Evolutionary conservation across 1,284 basidiomycete species (phyloP).

Genomic region (Cryptococcus jaspeensis): DNA sequence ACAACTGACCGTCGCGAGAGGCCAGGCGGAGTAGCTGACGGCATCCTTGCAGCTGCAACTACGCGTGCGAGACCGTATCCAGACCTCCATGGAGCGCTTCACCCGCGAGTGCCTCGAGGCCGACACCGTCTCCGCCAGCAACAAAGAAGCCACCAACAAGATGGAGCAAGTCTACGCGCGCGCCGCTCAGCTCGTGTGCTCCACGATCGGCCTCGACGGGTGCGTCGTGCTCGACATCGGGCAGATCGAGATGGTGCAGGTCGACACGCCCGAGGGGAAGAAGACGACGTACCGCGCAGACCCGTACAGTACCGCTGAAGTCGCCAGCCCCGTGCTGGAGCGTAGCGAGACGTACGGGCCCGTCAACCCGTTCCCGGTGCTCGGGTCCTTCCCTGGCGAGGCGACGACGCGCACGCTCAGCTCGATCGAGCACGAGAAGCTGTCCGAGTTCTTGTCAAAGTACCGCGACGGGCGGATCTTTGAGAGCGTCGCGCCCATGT

Average conservation of each 20-base stretch:
- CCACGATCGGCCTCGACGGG: constrained; percentile 86
- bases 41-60: constrained; percentile 68
- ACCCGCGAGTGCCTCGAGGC: constrained; percentile 92
- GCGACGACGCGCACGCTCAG: constrained; percentile 54
- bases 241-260: constrained; percentile 81
- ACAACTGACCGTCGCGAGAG: neutral
- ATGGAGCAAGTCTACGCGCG: constrained; percentile 86
- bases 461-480: constrained; percentile 80
- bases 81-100: constrained; percentile 93
- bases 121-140: constrained; percentile 56
- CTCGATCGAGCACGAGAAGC: constrained; percentile 66
- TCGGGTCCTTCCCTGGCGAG: constrained; percentile 26
- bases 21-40: neutral
- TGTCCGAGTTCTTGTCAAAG: constrained; percentile 72
- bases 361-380: constrained; percentile 38
- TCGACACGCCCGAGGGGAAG: constrained; percentile 23
- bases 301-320: constrained; percentile 34
- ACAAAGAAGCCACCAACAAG: constrained; percentile 45
- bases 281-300: constrained; percentile 56
- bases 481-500: constrained; percentile 74
- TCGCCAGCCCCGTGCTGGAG: constrained; percentile 33
- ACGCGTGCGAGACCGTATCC: constrained; percentile 84
- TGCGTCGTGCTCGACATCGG: constrained; percentile 88
- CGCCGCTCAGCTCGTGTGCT: constrained; percentile 81
- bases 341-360: constrained; percentile 35